These are phyloP conservation scores for Plantago major DNA, from an alignment of 257 asterid species.

Conservation along the genomic window DNA sequence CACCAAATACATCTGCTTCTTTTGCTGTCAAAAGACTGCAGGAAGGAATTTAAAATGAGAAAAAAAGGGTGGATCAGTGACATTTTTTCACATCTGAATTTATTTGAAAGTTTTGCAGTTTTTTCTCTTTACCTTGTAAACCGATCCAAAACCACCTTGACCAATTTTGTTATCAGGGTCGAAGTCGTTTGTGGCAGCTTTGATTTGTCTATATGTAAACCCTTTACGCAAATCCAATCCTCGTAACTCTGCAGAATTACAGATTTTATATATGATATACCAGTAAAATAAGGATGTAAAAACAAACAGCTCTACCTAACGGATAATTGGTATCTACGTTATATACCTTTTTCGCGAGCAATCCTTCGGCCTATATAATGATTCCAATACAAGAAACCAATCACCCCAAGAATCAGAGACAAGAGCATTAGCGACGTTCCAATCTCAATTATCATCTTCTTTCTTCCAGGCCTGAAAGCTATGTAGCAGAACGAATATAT, in stretches of 20 bases:
- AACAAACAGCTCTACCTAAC: too few relatives aligned
- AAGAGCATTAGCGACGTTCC: slow-evolving; percentile 31
- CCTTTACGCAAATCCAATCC: slow-evolving; percentile 43
- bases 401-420: slow-evolving; percentile 25
- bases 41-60: too few relatives aligned
- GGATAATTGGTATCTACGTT: background rate
- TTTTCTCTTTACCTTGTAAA: slow-evolving; percentile 41
- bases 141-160: slow-evolving; percentile 81
- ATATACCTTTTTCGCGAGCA: slow-evolving; percentile 53
- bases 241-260: slow-evolving; percentile 29
- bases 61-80: too few relatives aligned
- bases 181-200: slow-evolving; percentile 46
- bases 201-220: slow-evolving; percentile 41
- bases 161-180: slow-evolving; percentile 52
- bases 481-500: slow-evolving; percentile 12
- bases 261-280: too few relatives aligned
- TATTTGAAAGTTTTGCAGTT: too few relatives aligned
- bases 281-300: too few relatives aligned
- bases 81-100: too few relatives aligned
- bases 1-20: background rate
- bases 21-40: background rate
- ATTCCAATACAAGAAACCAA: slow-evolving; percentile 36
- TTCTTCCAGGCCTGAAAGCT: slow-evolving; percentile 48
- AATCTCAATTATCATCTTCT: slow-evolving; percentile 33
- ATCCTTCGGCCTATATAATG: slow-evolving; percentile 23